Base-by-base conservation (phyloP, 331 rosid species). In the Pyracantha coccinea region DNA sequence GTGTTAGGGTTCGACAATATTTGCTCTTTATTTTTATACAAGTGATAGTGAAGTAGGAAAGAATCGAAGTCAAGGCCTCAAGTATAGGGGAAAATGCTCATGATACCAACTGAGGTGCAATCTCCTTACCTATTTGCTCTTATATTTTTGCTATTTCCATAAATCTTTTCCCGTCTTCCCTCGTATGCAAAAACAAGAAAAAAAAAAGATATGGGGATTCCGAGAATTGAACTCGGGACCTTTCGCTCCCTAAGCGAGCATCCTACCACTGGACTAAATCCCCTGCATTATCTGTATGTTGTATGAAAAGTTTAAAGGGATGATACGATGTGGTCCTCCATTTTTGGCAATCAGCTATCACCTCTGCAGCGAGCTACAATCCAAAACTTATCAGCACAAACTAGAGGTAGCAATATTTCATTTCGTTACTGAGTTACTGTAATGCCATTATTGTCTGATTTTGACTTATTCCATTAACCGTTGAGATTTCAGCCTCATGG, bases 141-240 rank as follows among this genome's bases (percentile, higher is more conserved):
- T 21, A 21, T 53, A 32, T 53, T 33, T 35, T 38, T 13, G 45
- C 45, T 11, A 3, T 38, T 38, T 38, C 13, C 66, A 19, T n/a
- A 57, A 31, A 53, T 52, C 21, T 28, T 47, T 32, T 21, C 25
- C 66, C 47, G 20, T 31, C 66, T 16, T 79, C 20, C 23, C 31
- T 74, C 21, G 27, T 44, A n/a, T 10, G 14, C 60, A 45, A 63
- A 61, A 1, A 12, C 20, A 50, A 27, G 2, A 3, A 41, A 5
- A 68, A 74, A 4, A 74, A n/a, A 45, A 12, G 17, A 19, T 2
- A 70, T 71, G 80, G 80, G 80, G 73, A 71, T 75, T 76, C 74
- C 66, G 74, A 75, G 84, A 80, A 75, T 75, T 75, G 84, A 80
- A 80, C 80, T 75, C 70, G 80, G 77, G 77, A 80, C 71, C 74